phyloP scores from a whole-genome alignment of 2,329 filamentous ascomycete species.

The Aspergillus pseudonomiae region DNA sequence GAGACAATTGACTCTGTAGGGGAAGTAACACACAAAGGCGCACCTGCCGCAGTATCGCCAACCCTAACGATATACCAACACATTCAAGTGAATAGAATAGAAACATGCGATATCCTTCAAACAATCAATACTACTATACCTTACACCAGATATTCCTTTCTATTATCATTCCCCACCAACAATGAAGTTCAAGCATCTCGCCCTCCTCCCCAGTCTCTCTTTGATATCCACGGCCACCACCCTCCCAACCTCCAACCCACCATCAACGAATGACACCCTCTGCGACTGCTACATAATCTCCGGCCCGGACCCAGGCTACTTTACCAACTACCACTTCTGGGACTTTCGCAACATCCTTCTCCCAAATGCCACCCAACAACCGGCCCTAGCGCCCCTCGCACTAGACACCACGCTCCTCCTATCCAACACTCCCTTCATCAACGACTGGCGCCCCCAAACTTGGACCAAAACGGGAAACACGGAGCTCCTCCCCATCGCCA shows the following conservation, averaged over 20 bases:
- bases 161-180: neutral
- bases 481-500: slow-evolving; percentile 48
- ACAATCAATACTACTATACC: neutral
- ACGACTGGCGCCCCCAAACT: slow-evolving; percentile 48
- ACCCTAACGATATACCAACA: neutral
- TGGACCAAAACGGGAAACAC: slow-evolving; percentile 36
- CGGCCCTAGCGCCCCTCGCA: neutral
- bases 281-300: slow-evolving; percentile 54
- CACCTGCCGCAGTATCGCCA: neutral
- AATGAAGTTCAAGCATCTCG: neutral
- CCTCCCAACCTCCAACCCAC: neutral
- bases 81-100: no score
- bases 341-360: slow-evolving; percentile 51
- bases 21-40: neutral
- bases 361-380: neutral
- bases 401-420: slow-evolving; percentile 32
- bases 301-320: slow-evolving; percentile 48
- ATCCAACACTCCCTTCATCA: slow-evolving; percentile 35
- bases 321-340: slow-evolving; percentile 55
- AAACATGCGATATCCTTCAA: neutral
- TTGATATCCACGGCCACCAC: neutral
- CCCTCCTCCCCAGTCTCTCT: neutral
- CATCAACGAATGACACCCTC: neutral
- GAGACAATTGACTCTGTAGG: no score
- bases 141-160: neutral